Conservation (phyloP, 805 yeast genomes). For the Yarrowia porcina region DNA sequence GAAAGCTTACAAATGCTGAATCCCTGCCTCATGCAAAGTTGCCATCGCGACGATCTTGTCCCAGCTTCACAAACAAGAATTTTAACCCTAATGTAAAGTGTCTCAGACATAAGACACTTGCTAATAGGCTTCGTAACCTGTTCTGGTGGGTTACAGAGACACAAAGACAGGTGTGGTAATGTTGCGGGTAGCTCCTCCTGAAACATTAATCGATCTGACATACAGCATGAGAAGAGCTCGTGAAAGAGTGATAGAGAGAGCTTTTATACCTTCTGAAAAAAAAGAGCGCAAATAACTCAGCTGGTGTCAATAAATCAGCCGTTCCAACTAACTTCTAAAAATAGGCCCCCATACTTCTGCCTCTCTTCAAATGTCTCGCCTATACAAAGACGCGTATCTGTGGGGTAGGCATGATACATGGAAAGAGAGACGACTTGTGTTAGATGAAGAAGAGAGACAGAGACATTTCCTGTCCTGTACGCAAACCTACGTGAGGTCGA, state of each 20-base stretch:
- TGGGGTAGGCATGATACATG: neutral
- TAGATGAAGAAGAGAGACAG: neutral
- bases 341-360: neutral
- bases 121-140: neutral
- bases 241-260: too few species aligned
- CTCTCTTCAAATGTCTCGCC: neutral
- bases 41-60: conserved; percentile 8
- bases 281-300: neutral
- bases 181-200: neutral
- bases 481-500: neutral
- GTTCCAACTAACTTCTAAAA: neutral
- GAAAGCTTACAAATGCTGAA: conserved; percentile 7
- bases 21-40: conserved; percentile 12
- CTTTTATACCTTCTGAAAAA: too few species aligned
- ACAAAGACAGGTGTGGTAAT: neutral
- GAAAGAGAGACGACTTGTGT: neutral
- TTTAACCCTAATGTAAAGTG: neutral
- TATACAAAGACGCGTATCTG: neutral
- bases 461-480: neutral
- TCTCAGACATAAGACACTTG: neutral
- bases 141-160: neutral
- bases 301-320: neutral
- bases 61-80: neutral
- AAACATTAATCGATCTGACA: neutral
- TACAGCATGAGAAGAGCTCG: too few species aligned